Percentiles rank a stretch among this genome's conserved stretches.
Conservation (phyloP, 345 rosid species). For the Lenwebbia sp. region DNA sequence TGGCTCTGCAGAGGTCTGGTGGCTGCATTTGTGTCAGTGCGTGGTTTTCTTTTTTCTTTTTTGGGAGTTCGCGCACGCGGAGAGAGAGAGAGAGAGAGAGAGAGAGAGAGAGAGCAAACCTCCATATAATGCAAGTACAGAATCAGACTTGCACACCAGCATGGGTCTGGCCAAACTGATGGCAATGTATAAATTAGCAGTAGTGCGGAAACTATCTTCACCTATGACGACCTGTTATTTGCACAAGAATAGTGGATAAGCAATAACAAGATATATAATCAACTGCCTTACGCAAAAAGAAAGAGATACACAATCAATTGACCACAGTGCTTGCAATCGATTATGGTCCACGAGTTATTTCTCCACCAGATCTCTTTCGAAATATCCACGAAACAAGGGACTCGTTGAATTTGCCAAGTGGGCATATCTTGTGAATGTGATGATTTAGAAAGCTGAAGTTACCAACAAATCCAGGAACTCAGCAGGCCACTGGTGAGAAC, state of each 20-base stretch:
- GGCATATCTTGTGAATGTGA: neutral
- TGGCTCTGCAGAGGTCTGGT: neutral
- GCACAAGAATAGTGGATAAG: neutral
- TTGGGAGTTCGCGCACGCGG: neutral
- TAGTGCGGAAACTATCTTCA: conserved; percentile 53
- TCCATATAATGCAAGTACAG: conserved; percentile 41
- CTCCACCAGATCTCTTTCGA: neutral
- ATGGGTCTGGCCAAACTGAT: conserved; percentile 60
- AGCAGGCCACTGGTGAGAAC: neutral
- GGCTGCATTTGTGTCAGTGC: neutral
- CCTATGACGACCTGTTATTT: conserved; percentile 50
- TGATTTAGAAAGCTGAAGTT: neutral
- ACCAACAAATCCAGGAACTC: neutral
- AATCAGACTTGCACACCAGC: conserved; percentile 40
- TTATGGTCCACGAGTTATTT: neutral
- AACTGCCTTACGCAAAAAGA: neutral
- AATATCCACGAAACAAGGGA: neutral
- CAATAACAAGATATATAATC: neutral
- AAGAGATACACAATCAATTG: neutral
- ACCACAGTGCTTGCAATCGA: neutral
- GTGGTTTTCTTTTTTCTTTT: neutral
- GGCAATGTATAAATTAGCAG: conserved; percentile 41
- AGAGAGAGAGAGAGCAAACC: conserved; percentile 29
- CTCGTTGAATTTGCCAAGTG: neutral
- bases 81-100: neutral